Base-by-base conservation (phyloP, 163 green algal genomes). In the Chloroidium sp. region DNA sequence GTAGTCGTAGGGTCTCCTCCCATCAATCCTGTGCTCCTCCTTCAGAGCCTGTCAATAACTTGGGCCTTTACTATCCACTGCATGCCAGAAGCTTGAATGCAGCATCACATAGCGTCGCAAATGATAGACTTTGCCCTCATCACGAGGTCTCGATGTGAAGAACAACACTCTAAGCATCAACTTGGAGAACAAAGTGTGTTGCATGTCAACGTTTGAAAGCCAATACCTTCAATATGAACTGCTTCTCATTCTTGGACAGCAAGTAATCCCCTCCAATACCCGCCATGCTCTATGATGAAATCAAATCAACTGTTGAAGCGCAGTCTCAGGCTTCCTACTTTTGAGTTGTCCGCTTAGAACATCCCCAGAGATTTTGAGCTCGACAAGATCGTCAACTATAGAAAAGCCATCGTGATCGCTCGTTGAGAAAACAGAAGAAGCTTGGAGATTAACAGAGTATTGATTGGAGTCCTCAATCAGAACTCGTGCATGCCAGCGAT, bases 1-100 rank as follows among this genome's bases (percentile, higher is more conserved):
- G 69, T 85, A 83, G 10, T 94, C 92, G 78, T 87, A 89, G 0
- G 87, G 88, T 4, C 64, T 61, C 64, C 92, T 80, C 0, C 91
- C 92, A 78, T 95, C 92, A n/a, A 94, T 80, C 1, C 92, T 84
- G 3, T 87, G 76, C 1, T 91, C 87, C 67, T 91, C 86, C 64
- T 87, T 82, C 1, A 95, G 83, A 6, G 91, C 91, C 91, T 95
- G 86, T 10, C 64, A 72, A 72, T 10, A 10, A 72, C 64, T 10
- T 72, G 6, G 8, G 8, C 64, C 8, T 72, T 10, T 72, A 10
- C 64, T 72, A n/a, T 6, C 64, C 64, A 10, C 64, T 10, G 64
- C 64, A 72, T 6, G 6, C 64, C 6, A 10, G 6, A 72, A 72
- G 64, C 64, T 10, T 72, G 64, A 72, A 72, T 10, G 64, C 64